A percentile compares a stretch with the other conserved stretches of the same genome.
These are phyloP conservation scores for Fusarium sp. DNA, from an alignment of 2,329 filamentous ascomycete species.

Conservation along the genomic window DNA sequence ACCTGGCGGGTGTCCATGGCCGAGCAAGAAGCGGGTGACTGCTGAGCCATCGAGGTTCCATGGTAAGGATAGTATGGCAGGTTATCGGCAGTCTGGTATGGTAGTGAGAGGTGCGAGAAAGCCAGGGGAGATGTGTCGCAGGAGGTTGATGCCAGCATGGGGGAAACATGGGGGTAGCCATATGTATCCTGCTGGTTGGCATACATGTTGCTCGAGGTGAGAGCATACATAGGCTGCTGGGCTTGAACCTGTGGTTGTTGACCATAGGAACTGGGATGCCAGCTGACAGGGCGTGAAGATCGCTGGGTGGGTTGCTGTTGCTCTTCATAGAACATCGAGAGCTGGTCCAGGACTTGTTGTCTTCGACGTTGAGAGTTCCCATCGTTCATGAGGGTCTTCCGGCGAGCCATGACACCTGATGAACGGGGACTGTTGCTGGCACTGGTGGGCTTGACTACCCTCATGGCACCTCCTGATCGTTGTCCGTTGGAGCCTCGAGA, in stretches of 20 bases:
- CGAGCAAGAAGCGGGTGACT: slow-evolving; percentile 46
- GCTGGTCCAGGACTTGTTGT: slow-evolving; percentile 61
- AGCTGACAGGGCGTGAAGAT: slow-evolving; percentile 75
- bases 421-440: slow-evolving; percentile 76
- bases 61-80: slow-evolving; percentile 56
- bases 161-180: slow-evolving; percentile 59
- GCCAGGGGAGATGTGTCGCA: slow-evolving; percentile 68
- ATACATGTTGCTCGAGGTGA: slow-evolving; percentile 52
- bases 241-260: slow-evolving; percentile 53
- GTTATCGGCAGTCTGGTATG: slow-evolving; percentile 56
- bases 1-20: slow-evolving; percentile 33
- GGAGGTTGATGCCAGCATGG: slow-evolving; percentile 67
- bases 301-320: slow-evolving; percentile 40
- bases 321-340: slow-evolving; percentile 46
- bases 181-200: slow-evolving; percentile 58
- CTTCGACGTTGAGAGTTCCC: slow-evolving; percentile 58
- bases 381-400: slow-evolving; percentile 69
- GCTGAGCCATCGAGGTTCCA: slow-evolving; percentile 52
- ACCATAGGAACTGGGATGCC: slow-evolving; percentile 75
- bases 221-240: slow-evolving; percentile 54
- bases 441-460: slow-evolving; percentile 74
- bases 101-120: slow-evolving; percentile 66
- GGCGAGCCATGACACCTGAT: slow-evolving; percentile 60
- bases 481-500: slow-evolving; percentile 64
- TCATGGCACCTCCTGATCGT: slow-evolving; percentile 64